Evolutionary conservation across 345 rosid genomes (phyloP), one percentile per base, ranked within the genome.

Genomic region (Citrus unshiu): DNA sequence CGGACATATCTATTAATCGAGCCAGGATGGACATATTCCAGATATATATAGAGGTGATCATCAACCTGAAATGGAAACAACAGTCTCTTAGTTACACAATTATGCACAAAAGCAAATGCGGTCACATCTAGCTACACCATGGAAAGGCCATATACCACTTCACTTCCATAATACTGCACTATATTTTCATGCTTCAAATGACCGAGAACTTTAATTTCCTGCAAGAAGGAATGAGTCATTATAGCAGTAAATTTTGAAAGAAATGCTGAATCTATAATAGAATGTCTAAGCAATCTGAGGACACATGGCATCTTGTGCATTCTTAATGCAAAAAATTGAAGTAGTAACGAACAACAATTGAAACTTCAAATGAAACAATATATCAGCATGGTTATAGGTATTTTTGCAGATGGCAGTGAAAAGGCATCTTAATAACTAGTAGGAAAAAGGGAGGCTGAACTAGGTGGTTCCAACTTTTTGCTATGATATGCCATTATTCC

Each of bases 151-250:
- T 90, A 70, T 77, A 92, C 96, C 24, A 83, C 84, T 83, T 90
- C 93, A 84, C 92, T 84, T 71, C 96, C 92, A 78, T 90, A 89
- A 75, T 92, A 92, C 74, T 87, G 92, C 82, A 92, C 96, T 19
- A 92, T 90, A 84, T 92, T 92, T n/a, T 71, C 92, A 80, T 90
- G 93, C 83, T 83, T 73, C 73, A 89, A 80, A 22, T 84, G 82
- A 10, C 40, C 68, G 43, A 92, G 88, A 80, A 90, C 77, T 80
- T 77, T 85, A 75, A 92, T 90, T 83, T 92, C 96, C 96, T 92
- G 87, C 70, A 86, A 57, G 56, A 68, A 54, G 16, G 9, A 81
- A 30, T 22, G 34, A 65, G 63, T 35, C 57, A 74, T 69, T 76
- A 70, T 22, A 49, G 16, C 3, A n/a, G 27, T 58, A 25, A 66